Evolutionary conservation across 208 protist species (phyloP).

Genomic region (Leishmania lainsoni): DNA sequence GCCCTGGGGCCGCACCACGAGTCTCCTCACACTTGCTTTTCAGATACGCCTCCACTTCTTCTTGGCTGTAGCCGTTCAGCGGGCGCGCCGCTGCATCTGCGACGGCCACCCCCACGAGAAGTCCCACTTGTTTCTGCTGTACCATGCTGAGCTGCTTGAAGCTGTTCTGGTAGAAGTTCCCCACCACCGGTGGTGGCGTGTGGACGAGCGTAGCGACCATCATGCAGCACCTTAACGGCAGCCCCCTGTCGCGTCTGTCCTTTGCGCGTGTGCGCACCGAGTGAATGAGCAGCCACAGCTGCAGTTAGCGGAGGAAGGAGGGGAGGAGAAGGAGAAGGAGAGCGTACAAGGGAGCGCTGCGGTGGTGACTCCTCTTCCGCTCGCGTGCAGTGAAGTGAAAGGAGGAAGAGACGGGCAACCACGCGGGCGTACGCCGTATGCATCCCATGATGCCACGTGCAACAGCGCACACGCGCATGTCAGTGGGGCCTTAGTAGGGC

Average conservation of each 20-base stretch:
- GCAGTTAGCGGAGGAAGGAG: background rate
- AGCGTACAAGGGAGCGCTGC: background rate
- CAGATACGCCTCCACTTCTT: conserved; percentile 37
- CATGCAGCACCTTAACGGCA: background rate
- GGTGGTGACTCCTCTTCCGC: background rate
- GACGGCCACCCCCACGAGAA: conserved; percentile 75
- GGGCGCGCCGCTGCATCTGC: conserved; percentile 77
- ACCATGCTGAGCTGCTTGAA: conserved; percentile 86
- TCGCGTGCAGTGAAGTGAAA: background rate
- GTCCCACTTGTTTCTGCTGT: conserved; percentile 79
- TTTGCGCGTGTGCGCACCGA: background rate
- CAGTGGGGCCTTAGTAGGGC: background rate
- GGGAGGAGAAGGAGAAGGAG: background rate
- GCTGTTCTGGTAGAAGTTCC: conserved; percentile 85
- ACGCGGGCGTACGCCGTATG: background rate
- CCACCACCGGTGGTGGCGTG: conserved; percentile 23
- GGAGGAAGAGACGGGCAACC: background rate
- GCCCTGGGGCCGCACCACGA: background rate
- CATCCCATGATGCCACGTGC: background rate
- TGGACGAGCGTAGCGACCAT: conserved; percentile 32
- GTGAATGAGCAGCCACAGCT: background rate
- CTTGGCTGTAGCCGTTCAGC: conserved; percentile 42
- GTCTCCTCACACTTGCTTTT: background rate
- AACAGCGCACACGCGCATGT: background rate
- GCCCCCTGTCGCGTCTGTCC: background rate